phyloP scores from a whole-genome alignment of 495 filamentous ascomycete genomes.

The Hypoxylon crocopeplum region DNA sequence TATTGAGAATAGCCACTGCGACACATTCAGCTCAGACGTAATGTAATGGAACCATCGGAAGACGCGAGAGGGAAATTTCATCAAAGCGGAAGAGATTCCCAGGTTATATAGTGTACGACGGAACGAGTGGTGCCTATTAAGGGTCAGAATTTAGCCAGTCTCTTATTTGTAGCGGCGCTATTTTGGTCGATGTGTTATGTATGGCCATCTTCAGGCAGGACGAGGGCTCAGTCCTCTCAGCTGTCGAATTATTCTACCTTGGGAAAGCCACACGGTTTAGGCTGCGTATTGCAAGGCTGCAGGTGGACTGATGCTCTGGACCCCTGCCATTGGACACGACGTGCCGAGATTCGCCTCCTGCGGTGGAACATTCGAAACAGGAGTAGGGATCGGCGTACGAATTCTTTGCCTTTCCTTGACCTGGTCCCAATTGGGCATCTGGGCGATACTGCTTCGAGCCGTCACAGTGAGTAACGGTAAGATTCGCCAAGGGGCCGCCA shows the following conservation, averaged over 20 bases:
- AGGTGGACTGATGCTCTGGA: conserved; percentile 28
- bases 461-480: conserved; percentile 35
- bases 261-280: conserved; percentile 14
- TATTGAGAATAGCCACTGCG: conserved; percentile 18
- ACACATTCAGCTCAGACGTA: conserved; percentile 17
- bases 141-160: conserved; percentile 17
- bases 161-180: conserved; percentile 1
- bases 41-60: conserved; percentile 28
- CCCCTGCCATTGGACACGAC: conserved; percentile 22
- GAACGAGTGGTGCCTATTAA: conserved; percentile 6
- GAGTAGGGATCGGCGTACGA: conserved; percentile 19
- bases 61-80: background rate
- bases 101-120: conserved; percentile 31
- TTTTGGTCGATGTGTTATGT: conserved; percentile 11
- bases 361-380: conserved; percentile 17
- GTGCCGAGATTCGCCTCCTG: conserved; percentile 34
- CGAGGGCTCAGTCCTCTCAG: conserved; percentile 6
- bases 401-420: conserved; percentile 22
- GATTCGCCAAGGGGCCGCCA: conserved; percentile 33
- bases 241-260: conserved; percentile 13
- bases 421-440: conserved; percentile 26
- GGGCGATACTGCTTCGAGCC: conserved; percentile 30
- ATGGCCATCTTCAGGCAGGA: background rate
- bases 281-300: conserved; percentile 30
- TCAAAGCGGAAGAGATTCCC: conserved; percentile 16